These are phyloP conservation scores for Carex littledalei DNA, from an alignment of 176 grass and related monocot genomes.

Conservation along the genomic window DNA sequence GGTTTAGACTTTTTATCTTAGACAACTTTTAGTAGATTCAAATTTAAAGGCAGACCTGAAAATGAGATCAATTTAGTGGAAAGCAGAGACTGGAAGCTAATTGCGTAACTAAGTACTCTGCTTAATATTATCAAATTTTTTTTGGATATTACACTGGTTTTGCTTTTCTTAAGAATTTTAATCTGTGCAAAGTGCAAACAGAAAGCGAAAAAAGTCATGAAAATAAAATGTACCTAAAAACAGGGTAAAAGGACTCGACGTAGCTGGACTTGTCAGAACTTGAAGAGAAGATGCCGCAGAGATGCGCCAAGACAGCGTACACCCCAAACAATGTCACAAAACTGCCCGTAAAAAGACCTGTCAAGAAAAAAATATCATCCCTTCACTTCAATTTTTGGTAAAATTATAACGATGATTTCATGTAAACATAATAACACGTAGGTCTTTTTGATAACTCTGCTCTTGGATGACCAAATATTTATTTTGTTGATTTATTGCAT, in stretches of 20 bases:
- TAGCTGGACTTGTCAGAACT: slow-evolving; percentile 2
- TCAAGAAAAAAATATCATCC: background rate
- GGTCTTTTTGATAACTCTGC: background rate
- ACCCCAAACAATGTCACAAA: slow-evolving; percentile 20
- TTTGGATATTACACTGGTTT: background rate
- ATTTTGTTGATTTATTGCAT: background rate
- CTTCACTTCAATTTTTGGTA: background rate
- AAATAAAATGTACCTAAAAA: slow-evolving; percentile 21
- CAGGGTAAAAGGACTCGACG: slow-evolving; percentile 35
- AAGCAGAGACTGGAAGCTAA: background rate
- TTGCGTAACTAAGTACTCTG: background rate
- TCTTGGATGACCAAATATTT: background rate
- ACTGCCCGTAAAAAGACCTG: slow-evolving; percentile 27
- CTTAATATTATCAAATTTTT: background rate
- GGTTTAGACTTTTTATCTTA: slow-evolving; percentile 1
- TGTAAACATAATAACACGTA: background rate
- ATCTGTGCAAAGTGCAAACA: background rate
- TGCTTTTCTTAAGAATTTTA: background rate
- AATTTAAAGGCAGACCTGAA: background rate
- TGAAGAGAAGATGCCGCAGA: slow-evolving; percentile 21
- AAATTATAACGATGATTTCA: background rate
- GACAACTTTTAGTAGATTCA: background rate
- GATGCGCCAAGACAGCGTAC: slow-evolving; percentile 21
- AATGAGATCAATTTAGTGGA: slow-evolving; percentile 1
- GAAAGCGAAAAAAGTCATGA: background rate